These are phyloP conservation scores for Tranzscheliella williamsii DNA, from an alignment of 1,284 basidiomycete species.

Conservation along the genomic window DNA sequence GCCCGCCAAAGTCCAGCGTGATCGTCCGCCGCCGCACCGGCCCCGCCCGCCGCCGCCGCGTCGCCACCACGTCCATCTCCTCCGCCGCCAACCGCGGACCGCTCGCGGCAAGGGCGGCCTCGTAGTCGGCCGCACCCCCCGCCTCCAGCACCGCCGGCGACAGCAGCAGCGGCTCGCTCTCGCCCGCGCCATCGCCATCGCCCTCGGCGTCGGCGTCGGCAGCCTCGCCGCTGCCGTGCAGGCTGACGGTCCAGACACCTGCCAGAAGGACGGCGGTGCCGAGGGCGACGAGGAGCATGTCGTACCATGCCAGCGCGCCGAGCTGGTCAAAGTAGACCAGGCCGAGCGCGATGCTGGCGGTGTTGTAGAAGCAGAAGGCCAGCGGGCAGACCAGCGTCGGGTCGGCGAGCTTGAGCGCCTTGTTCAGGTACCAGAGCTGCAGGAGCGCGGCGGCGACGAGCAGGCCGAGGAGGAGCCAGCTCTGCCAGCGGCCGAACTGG, in stretches of 20 bases:
- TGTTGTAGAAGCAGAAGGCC: conserved; percentile 94
- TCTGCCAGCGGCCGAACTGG: conserved; percentile 82
- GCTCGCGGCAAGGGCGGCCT: conserved; percentile 5
- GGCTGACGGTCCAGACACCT: conserved; percentile 83
- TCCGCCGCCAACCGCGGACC: not conserved
- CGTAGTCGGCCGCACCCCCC: conserved; percentile 10
- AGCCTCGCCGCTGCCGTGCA: conserved; percentile 43
- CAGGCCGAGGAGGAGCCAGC: conserved; percentile 74
- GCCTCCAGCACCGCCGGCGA: not conserved
- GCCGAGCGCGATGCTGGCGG: conserved; percentile 69
- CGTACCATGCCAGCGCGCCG: conserved; percentile 70
- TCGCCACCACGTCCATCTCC: not conserved
- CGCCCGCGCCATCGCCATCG: not conserved
- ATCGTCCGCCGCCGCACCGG: conserved; percentile 29
- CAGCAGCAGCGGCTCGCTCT: conserved; percentile 12
- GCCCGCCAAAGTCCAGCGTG: conserved; percentile 39
- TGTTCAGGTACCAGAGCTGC: conserved; percentile 86
- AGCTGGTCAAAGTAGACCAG: conserved; percentile 91
- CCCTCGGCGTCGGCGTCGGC: conserved; percentile 9
- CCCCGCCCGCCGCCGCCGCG: not conserved
- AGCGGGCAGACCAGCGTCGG: conserved; percentile 90
- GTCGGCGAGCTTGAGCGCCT: conserved; percentile 71
- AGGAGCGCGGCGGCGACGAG: conserved; percentile 74
- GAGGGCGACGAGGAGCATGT: conserved; percentile 74
- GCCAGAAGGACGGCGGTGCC: conserved; percentile 80